These are phyloP conservation scores for Ustilago cynodontis DNA, from an alignment of 1,284 basidiomycete species.

Conservation along the genomic window DNA sequence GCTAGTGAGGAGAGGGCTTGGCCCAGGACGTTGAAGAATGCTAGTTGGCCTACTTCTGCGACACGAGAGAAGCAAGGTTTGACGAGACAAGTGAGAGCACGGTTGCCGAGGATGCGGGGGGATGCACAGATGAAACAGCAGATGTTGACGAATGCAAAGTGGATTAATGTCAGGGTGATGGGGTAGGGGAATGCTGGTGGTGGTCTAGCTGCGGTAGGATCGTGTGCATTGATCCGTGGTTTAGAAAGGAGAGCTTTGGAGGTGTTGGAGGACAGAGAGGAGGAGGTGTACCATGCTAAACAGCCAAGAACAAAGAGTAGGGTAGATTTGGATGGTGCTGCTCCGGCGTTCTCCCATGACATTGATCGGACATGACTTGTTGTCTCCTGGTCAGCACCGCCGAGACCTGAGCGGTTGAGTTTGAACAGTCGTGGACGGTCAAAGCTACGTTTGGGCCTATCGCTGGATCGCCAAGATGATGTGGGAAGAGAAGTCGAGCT, in stretches of 20 bases:
- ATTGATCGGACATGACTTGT: background rate
- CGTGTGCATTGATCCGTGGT: background rate
- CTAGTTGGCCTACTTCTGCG: slow-evolving; percentile 87
- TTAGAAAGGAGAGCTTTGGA: slow-evolving; percentile 82
- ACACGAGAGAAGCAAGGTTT: slow-evolving; percentile 81
- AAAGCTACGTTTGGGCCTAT: slow-evolving; percentile 16
- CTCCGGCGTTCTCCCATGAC: slow-evolving; percentile 1
- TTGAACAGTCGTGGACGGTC: slow-evolving; percentile 37
- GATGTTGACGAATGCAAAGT: slow-evolving; percentile 91
- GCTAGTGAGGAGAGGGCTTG: slow-evolving; percentile 97
- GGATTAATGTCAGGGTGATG: slow-evolving; percentile 93
- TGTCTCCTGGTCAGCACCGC: background rate
- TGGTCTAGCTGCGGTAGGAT: slow-evolving; percentile 11
- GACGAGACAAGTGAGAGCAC: slow-evolving; percentile 62
- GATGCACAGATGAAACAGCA: slow-evolving; percentile 78
- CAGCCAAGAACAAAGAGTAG: slow-evolving; percentile 59
- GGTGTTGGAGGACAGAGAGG: slow-evolving; percentile 88
- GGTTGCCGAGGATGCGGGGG: slow-evolving; percentile 38
- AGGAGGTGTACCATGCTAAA: slow-evolving; percentile 73
- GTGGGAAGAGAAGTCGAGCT: background rate
- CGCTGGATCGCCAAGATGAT: slow-evolving; percentile 12
- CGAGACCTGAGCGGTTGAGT: slow-evolving; percentile 7
- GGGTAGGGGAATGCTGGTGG: slow-evolving; percentile 82
- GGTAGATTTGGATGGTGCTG: slow-evolving; percentile 30
- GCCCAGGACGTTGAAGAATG: slow-evolving; percentile 89